A percentile compares a stretch with the other conserved stretches of the same genome.
phyloP scores from a whole-genome alignment of 768 basidiomycete species.

The Boletus subparvulus region DNA sequence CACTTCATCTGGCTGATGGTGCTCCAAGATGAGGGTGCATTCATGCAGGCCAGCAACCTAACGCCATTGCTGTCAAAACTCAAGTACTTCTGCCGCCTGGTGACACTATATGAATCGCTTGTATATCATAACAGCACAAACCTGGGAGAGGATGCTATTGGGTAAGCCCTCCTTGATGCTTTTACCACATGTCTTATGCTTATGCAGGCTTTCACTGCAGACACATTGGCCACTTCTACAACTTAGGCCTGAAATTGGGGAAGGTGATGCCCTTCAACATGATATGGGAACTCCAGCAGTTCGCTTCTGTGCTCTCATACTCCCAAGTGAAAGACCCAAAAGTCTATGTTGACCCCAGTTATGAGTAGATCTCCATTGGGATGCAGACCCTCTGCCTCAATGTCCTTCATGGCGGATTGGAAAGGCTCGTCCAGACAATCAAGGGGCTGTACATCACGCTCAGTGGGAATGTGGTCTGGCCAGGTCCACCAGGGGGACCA shows the following conservation, averaged over 20 bases:
- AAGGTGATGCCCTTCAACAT: background rate
- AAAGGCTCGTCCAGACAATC: background rate
- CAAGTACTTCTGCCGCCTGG: background rate
- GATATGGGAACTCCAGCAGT: constrained; percentile 1
- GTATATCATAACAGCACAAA: background rate
- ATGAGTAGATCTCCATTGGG: background rate
- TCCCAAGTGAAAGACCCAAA: background rate
- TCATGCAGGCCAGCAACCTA: too few relatives aligned
- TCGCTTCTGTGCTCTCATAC: background rate
- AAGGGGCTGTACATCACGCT: background rate
- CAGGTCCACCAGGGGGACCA: background rate
- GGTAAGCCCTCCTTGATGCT: background rate
- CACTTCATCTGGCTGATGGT: too few relatives aligned
- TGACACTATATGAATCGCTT: background rate
- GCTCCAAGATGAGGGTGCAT: too few relatives aligned
- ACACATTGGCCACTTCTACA: background rate
- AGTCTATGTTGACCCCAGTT: background rate
- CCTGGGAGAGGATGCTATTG: background rate
- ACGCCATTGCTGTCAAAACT: too few relatives aligned
- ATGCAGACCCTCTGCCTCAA: background rate
- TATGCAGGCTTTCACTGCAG: background rate
- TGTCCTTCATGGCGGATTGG: background rate
- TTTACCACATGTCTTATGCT: too few relatives aligned
- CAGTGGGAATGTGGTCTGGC: background rate
- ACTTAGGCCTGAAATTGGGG: background rate